Conservation (phyloP, 768 basidiomycete species). For the Phanerodontia chrysosporium region DNA sequence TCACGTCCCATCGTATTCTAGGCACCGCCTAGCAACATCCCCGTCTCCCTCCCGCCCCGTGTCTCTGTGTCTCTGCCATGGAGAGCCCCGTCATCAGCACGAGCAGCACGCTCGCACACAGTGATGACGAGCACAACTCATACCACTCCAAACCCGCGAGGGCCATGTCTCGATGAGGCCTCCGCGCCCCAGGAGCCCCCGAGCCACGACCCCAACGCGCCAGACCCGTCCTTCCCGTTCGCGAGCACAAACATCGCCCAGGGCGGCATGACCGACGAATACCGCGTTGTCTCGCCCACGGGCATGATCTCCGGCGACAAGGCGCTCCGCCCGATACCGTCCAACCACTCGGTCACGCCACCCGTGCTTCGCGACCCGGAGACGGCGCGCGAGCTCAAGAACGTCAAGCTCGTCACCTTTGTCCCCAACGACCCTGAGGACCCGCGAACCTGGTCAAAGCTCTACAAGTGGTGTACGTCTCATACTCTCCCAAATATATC, state of each 20-base stretch:
- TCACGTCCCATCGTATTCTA: not conserved
- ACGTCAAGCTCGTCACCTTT: constrained; percentile 34
- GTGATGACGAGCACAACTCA: not conserved
- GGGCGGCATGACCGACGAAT: constrained; percentile 31
- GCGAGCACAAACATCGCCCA: constrained; percentile 22
- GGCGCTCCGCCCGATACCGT: constrained; percentile 27
- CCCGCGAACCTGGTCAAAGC: constrained; percentile 33
- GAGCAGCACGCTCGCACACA: constrained; percentile 1
- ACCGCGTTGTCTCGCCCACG: constrained; percentile 25
- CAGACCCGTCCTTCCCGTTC: constrained; percentile 29
- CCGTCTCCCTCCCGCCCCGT: not conserved
- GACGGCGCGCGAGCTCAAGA: constrained; percentile 28
- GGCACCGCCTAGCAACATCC: not conserved
- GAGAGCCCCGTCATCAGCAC: constrained; percentile 4
- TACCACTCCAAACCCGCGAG: not conserved
- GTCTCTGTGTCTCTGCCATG: not conserved
- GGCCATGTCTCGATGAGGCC: not conserved
- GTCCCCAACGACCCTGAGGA: constrained; percentile 35
- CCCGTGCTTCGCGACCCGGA: constrained; percentile 28
- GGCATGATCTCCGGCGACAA: constrained; percentile 26
- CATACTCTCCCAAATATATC: not conserved
- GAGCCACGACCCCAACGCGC: constrained; percentile 15
- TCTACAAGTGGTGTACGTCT: constrained; percentile 32
- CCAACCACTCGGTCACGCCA: constrained; percentile 19
- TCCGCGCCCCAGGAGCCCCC: not conserved